A percentile compares a stretch with the other conserved stretches of the same genome.
phyloP scores from a whole-genome alignment of 176 grass and related monocot genomes.

The Carex kokanica region DNA sequence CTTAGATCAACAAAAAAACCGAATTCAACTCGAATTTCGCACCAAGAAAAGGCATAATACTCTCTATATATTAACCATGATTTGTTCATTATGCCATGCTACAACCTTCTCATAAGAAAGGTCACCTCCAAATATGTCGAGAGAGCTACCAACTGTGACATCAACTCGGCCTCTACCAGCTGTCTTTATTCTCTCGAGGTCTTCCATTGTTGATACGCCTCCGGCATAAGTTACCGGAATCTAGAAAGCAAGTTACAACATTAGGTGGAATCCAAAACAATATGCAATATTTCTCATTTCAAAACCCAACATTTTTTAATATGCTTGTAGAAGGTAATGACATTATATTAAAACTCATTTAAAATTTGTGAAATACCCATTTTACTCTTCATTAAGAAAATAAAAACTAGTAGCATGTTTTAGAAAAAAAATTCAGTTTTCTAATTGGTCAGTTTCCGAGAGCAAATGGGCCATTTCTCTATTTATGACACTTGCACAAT shows the following conservation, averaged over 20 bases:
- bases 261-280: not conserved
- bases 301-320: not conserved
- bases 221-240: conserved; percentile 83
- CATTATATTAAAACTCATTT: not conserved
- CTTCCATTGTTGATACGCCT: conserved; percentile 72
- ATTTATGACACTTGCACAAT: no score
- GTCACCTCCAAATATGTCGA: conserved; percentile 82
- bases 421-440: no score
- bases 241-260: conserved; percentile 29
- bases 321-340: not conserved
- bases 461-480: no score
- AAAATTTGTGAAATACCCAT: no score
- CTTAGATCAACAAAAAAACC: not conserved
- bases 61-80: conserved; percentile 32
- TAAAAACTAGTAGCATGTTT: no score
- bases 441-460: no score
- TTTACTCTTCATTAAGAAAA: no score
- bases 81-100: conserved; percentile 72
- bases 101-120: conserved; percentile 54
- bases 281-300: not conserved
- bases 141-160: conserved; percentile 72
- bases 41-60: not conserved
- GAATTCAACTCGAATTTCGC: not conserved
- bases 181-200: conserved; percentile 85
- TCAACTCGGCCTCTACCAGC: conserved; percentile 59